Conservation (phyloP, 2,329 filamentous ascomycete species). For the Dothideomycetes sp. region DNA sequence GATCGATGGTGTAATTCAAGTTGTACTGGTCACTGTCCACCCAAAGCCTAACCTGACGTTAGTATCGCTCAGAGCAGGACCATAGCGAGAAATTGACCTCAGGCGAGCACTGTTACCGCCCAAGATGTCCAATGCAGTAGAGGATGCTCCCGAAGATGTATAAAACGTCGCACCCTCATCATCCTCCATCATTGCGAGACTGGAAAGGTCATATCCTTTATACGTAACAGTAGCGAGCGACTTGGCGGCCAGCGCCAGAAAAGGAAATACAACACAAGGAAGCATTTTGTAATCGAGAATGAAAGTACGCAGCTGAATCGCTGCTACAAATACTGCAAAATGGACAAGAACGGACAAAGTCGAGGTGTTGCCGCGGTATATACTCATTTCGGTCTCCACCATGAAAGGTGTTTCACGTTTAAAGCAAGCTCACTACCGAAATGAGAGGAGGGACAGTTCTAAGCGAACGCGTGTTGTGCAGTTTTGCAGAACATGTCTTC, state of each 20-base stretch:
- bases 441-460: no score
- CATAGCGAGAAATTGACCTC: no score
- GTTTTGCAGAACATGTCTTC: no score
- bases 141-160: neutral
- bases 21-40: constrained; percentile 19
- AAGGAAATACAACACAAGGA: neutral
- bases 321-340: no score
- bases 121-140: constrained; percentile 20
- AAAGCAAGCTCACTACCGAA: no score
- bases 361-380: no score
- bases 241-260: neutral
- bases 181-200: constrained; percentile 6
- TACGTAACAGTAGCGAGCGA: neutral
- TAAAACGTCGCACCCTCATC: constrained; percentile 4
- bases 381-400: no score
- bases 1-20: constrained; percentile 21
- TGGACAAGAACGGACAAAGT: no score
- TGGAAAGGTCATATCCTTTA: constrained; percentile 10
- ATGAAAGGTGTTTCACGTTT: no score
- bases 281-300: neutral
- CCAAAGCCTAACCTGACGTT: constrained; percentile 14
- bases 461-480: no score
- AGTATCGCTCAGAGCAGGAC: neutral
- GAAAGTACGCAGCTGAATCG: no score
- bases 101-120: constrained; percentile 23